phyloP scores from a whole-genome alignment of 163 green algal genomes.

The Scenedesmus sp. region DNA sequence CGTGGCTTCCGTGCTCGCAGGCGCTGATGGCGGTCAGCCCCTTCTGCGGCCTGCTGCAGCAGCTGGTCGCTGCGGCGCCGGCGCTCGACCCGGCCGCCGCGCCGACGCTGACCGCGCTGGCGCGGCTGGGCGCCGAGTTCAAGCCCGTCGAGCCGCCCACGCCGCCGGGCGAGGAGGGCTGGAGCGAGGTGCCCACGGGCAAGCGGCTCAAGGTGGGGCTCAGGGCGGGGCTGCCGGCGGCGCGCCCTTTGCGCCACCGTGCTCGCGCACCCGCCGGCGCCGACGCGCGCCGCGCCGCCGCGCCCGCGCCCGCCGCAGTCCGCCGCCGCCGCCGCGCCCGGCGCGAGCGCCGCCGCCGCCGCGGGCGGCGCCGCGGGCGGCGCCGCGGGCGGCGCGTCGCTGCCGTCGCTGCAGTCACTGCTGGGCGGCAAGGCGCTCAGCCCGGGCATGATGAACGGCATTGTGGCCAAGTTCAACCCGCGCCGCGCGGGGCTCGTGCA shows the following conservation, averaged over 20 bases:
- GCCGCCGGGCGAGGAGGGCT: conserved; percentile 9
- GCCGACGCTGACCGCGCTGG: conserved; percentile 56
- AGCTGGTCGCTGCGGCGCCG: conserved; percentile 30
- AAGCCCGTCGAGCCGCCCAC: neutral
- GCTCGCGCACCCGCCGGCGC: conserved; percentile 1
- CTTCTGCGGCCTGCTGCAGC: conserved; percentile 57
- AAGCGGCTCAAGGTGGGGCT: conserved; percentile 19
- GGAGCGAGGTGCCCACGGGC: conserved; percentile 2
- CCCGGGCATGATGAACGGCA: conserved; percentile 52
- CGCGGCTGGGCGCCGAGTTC: conserved; percentile 42
- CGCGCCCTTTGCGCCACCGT: neutral
- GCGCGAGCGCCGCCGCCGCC: neutral
- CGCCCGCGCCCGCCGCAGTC: neutral
- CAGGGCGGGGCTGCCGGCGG: too few species aligned
- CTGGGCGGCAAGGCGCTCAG: conserved; percentile 51
- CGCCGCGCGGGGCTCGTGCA: conserved; percentile 4
- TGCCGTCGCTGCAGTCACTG: neutral
- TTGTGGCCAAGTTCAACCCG: conserved; percentile 58
- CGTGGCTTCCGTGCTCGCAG: too few species aligned
- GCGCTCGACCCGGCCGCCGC: conserved; percentile 38
- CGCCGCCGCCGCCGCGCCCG: neutral
- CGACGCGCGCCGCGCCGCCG: conserved; percentile 6
- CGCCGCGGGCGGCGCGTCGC: too few species aligned
- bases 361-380: neutral
- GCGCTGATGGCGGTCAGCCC: conserved; percentile 57